Percentiles rank a stretch among this genome's conserved stretches.
Evolutionary conservation across 495 filamentous ascomycete genomes (phyloP).

Genomic region (Polyplosphaeria fusca): DNA sequence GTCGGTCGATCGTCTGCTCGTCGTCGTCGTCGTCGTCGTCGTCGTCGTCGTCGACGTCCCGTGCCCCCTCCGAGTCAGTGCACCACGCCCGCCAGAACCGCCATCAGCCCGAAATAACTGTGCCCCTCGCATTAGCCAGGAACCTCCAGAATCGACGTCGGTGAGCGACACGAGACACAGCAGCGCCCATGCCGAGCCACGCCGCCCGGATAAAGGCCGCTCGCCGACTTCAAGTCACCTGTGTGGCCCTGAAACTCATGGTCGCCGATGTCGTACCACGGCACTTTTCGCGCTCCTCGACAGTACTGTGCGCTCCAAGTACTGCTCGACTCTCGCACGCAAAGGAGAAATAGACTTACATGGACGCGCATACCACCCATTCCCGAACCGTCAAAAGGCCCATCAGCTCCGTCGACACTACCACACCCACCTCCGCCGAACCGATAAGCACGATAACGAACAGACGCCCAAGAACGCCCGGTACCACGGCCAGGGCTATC

Average conservation of each 20-base stretch:
- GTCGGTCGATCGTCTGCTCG: not conserved
- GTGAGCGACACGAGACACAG: not conserved
- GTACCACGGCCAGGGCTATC: conserved; percentile 26
- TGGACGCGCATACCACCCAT: conserved; percentile 25
- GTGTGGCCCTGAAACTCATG: too few relatives aligned
- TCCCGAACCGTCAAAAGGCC: conserved; percentile 25
- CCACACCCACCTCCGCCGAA: conserved; percentile 5
- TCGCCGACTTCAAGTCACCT: too few relatives aligned
- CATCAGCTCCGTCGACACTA: conserved; percentile 29
- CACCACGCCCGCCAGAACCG: conserved; percentile 27
- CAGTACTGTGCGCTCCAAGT: too few relatives aligned
- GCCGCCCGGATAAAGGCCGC: not conserved
- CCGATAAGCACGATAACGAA: conserved; percentile 31
- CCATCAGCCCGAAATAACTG: conserved; percentile 37
- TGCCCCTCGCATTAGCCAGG: conserved; percentile 29
- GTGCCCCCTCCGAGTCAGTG: conserved; percentile 5
- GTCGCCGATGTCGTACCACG: too few relatives aligned
- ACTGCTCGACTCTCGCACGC: too few relatives aligned
- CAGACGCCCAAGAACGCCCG: conserved; percentile 30
- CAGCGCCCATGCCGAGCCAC: too few relatives aligned
- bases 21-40: too few relatives aligned
- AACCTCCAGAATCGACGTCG: conserved; percentile 10
- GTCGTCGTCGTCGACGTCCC: too few relatives aligned
- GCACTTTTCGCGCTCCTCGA: not conserved
- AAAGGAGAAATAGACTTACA: conserved; percentile 33